phyloP scores from a whole-genome alignment of 345 rosid species.

The Salix exigua region DNA sequence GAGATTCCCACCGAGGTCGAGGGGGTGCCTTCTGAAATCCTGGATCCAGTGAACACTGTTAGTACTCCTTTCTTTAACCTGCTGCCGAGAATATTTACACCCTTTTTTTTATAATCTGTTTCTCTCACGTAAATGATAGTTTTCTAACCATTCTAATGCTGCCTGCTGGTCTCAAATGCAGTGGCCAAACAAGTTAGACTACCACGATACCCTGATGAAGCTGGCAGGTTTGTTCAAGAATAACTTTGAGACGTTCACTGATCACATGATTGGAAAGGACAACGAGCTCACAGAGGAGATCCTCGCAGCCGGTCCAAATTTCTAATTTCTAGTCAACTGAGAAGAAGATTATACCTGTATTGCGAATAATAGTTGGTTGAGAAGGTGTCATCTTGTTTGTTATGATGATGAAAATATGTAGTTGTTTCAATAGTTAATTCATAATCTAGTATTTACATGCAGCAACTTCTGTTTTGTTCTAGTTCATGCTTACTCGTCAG shows the following conservation, averaged over 20 bases:
- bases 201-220: conserved; percentile 72
- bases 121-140: neutral
- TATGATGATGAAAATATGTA: too few species aligned
- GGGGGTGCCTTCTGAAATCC: conserved; percentile 83
- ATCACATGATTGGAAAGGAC: conserved; percentile 72
- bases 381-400: too few species aligned
- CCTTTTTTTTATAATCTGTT: neutral
- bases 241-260: conserved; percentile 72
- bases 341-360: too few species aligned
- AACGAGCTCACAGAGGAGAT: conserved; percentile 74
- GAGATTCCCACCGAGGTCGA: conserved; percentile 72
- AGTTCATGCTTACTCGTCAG: too few species aligned
- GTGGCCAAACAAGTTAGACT: conserved; percentile 85
- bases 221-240: conserved; percentile 81
- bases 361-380: too few species aligned
- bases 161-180: conserved; percentile 23
- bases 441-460: too few species aligned
- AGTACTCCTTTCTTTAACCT: conserved; percentile 21
- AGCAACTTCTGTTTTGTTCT: too few species aligned
- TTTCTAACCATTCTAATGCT: neutral
- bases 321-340: conserved; percentile 17
- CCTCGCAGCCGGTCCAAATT: conserved; percentile 79
- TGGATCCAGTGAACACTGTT: conserved; percentile 74
- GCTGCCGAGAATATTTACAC: neutral
- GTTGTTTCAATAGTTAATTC: too few species aligned